Evolutionary conservation across 768 basidiomycete species (phyloP), one percentile per base, ranked within the genome.

Genomic region (Cystobasidiopsis lactophilus): DNA sequence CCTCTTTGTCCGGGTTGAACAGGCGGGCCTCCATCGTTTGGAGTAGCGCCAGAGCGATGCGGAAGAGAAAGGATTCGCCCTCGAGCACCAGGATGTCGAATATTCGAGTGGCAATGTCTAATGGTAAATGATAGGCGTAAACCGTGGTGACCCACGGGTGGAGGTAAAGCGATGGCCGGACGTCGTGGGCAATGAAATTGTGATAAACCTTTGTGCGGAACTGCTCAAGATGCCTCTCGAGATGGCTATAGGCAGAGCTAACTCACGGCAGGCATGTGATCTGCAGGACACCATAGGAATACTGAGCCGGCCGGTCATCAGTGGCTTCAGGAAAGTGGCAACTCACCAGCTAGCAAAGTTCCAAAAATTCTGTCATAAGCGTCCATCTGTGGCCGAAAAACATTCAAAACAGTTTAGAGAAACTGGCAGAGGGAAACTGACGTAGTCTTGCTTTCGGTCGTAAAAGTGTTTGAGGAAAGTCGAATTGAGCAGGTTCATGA

Each of bases 341-440:
- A n/a, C n/a, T n/a, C n/a, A n/a, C n/a, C 86, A 18, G 86, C 86
- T 29, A 89, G 72, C 23, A 89, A 65, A 0, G 86, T 89, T 63
- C 89, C 86, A 58, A 91, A 91, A 62, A 89, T 86, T 60, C 85
- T 76, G 68, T 84, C 86, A 66, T 89, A 89, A 3, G 82, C 85
- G 65, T 88, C 85, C 49, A 83, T 77, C 85, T 86, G 64, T 2
- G 2, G 13, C 41, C 13, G 21, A 43, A 5, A 51, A 24, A 30
- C 13, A 40, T 51, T 19, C 40, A 50, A 31, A 19, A 18, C n/a
- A n/a, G n/a, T n/a, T n/a, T n/a, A n/a, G n/a, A n/a, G n/a, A 31
- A 21, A n/a, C 40, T n/a, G 31, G 46, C 55, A 23, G 47, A 7
- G 29, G n/a, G n/a, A 23, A 30, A 74, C 78, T 71, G 67, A 88